Percentiles rank a stretch among this genome's conserved stretches.
These are phyloP conservation scores for Mycena citricolor DNA, from an alignment of 1,284 basidiomycete genomes.

Conservation along the genomic window DNA sequence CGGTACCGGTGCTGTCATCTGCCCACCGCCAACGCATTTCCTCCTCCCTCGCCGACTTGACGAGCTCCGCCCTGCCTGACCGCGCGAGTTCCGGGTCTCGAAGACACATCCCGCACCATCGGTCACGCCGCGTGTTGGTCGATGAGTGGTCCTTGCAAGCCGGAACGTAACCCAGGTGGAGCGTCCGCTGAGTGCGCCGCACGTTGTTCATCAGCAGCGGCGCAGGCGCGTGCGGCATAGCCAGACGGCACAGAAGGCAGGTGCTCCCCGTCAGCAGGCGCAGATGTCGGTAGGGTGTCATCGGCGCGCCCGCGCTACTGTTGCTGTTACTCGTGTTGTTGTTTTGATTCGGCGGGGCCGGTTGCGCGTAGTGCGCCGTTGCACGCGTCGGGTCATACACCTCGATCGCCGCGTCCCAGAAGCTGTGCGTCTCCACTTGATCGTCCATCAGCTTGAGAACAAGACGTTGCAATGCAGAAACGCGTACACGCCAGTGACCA, in stretches of 20 bases:
- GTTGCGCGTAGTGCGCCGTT: conserved; percentile 35
- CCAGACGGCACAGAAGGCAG: conserved; percentile 71
- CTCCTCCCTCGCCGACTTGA: conserved; percentile 1
- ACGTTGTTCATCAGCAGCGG: conserved; percentile 45
- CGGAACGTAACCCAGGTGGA: conserved; percentile 44
- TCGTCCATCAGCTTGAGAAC: conserved; percentile 1
- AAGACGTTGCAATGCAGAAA: not conserved
- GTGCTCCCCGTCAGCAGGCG: conserved; percentile 39
- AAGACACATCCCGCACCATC: conserved; percentile 68
- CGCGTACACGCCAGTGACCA: conserved; percentile 45
- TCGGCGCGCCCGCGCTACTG: conserved; percentile 28
- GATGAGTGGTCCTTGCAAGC: conserved; percentile 71
- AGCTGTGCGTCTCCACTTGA: conserved; percentile 55
- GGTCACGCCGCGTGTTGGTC: conserved; percentile 41
- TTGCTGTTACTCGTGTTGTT: conserved; percentile 8
- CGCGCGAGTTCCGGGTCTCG: conserved; percentile 40
- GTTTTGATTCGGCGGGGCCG: conserved; percentile 26
- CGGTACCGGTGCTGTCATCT: not conserved
- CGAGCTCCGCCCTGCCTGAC: not conserved
- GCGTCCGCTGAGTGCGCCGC: conserved; percentile 43
- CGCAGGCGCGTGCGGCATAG: conserved; percentile 48
- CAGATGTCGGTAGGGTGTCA: conserved; percentile 40
- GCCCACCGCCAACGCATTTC: not conserved
- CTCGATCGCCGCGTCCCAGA: conserved; percentile 57
- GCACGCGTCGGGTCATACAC: conserved; percentile 54